phyloP scores from a whole-genome alignment of 768 basidiomycete species.

The Calocera viscosa region DNA sequence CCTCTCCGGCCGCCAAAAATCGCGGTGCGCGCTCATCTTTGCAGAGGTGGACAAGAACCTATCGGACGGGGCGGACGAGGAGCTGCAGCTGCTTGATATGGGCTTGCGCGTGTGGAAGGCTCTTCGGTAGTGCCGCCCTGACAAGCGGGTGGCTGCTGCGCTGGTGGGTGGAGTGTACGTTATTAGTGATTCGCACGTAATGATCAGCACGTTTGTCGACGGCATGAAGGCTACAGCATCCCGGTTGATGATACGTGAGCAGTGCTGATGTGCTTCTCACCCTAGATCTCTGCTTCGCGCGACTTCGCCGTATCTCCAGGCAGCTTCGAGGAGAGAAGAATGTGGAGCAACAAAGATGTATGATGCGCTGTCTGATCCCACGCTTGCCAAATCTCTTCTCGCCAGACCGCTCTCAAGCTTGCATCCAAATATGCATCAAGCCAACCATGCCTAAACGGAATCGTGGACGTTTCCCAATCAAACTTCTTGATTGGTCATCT shows the following conservation, averaged over 20 bases:
- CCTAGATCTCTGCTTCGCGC: no score
- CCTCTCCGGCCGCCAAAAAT: slow-evolving; percentile 67
- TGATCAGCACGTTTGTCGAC: background rate
- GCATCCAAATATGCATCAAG: no score
- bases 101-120: slow-evolving; percentile 63
- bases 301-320: no score
- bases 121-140: slow-evolving; percentile 14
- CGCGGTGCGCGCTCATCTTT: slow-evolving; percentile 64
- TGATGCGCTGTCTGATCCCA: no score
- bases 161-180: background rate
- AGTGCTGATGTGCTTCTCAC: background rate
- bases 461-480: no score
- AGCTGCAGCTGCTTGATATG: slow-evolving; percentile 84
- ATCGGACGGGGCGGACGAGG: slow-evolving; percentile 94
- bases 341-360: no score
- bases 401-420: no score
- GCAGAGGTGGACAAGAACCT: slow-evolving; percentile 94
- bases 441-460: no score
- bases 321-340: no score
- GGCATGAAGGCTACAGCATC: no score
- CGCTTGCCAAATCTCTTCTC: no score
- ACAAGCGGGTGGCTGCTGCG: background rate
- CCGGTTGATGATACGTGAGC: background rate
- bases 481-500: no score
- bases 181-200: background rate